These are phyloP conservation scores for Ailanthus altissimus DNA, from an alignment of 345 rosid species.

Conservation along the genomic window DNA sequence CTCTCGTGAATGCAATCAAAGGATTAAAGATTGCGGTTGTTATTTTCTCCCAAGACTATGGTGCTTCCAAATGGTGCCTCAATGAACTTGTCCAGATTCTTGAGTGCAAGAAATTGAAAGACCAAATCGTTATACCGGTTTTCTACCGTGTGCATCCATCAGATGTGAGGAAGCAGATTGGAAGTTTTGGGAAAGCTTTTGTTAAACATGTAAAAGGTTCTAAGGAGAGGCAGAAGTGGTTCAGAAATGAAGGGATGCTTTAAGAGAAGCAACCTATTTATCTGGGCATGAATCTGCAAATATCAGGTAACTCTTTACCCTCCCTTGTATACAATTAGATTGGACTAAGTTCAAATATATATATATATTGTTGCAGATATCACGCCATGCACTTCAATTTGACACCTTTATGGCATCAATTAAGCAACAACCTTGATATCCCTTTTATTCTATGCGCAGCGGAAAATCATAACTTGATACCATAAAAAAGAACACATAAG, in stretches of 20 bases:
- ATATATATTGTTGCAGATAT: too few relatives aligned
- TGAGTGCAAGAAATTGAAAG: not conserved
- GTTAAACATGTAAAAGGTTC: not conserved
- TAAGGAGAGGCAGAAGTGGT: not conserved
- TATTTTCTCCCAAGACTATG: slow-evolving; percentile 2
- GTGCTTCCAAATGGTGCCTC: slow-evolving; percentile 4
- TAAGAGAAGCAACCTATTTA: not conserved
- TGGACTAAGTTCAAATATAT: too few relatives aligned
- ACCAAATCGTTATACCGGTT: slow-evolving; percentile 12
- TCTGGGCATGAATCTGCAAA: not conserved
- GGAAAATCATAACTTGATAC: too few relatives aligned
- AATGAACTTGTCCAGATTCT: slow-evolving; percentile 13
- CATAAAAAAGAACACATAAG: too few relatives aligned
- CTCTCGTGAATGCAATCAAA: slow-evolving; percentile 2
- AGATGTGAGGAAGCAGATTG: not conserved
- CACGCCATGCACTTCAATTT: too few relatives aligned
- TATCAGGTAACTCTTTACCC: not conserved
- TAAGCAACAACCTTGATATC: too few relatives aligned
- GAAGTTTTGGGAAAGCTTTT: not conserved
- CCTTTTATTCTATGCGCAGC: too few relatives aligned
- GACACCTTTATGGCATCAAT: too few relatives aligned
- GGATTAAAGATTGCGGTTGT: not conserved
- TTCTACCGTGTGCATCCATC: slow-evolving; percentile 17
- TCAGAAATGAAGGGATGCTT: not conserved
- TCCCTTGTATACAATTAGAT: too few relatives aligned